phyloP scores from a whole-genome alignment of 2,329 filamentous ascomycete genomes.

The Talaromyces verruculosus region DNA sequence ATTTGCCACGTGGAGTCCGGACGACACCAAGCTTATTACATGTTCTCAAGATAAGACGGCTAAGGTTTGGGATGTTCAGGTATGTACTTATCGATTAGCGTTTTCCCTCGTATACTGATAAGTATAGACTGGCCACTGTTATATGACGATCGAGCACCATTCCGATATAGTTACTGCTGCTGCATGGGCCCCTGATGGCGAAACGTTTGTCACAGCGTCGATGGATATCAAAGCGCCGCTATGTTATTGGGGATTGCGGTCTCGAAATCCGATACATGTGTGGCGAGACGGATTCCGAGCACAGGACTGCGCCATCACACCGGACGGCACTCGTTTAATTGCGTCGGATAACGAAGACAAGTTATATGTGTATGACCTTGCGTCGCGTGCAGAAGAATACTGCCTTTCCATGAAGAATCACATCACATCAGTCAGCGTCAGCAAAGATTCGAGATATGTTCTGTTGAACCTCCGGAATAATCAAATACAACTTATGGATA shows the following conservation, averaged over 20 bases:
- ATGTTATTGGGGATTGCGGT: slow-evolving; percentile 68
- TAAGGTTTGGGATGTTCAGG: slow-evolving; percentile 70
- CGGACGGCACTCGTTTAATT: slow-evolving; percentile 75
- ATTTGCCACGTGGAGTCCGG: slow-evolving; percentile 86
- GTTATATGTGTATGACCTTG: slow-evolving; percentile 79
- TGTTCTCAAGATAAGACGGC: slow-evolving; percentile 75
- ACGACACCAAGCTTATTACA: slow-evolving; percentile 80
- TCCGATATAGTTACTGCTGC: slow-evolving; percentile 84
- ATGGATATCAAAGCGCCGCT: slow-evolving; percentile 67
- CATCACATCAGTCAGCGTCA: slow-evolving; percentile 78
- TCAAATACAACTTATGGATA: slow-evolving; percentile 74
- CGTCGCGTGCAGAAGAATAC: slow-evolving; percentile 71
- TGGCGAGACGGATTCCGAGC: slow-evolving; percentile 73
- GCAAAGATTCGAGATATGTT: slow-evolving; percentile 74
- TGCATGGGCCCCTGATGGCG: slow-evolving; percentile 79
- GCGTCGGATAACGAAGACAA: slow-evolving; percentile 69
- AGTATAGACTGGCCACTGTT: slow-evolving; percentile 61
- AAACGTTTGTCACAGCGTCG: slow-evolving; percentile 75
- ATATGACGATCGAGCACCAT: slow-evolving; percentile 67
- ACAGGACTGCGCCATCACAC: slow-evolving; percentile 80
- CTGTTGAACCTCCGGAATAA: slow-evolving; percentile 79
- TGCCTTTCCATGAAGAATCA: slow-evolving; percentile 68
- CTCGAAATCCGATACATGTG: slow-evolving; percentile 58
- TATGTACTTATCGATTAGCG: slow-evolving; percentile 33
- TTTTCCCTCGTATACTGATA: not conserved